Evolutionary conservation across 2,329 filamentous ascomycete genomes (phyloP), one percentile per base, ranked within the genome.

Genomic region (Claviceps lovelessii): DNA sequence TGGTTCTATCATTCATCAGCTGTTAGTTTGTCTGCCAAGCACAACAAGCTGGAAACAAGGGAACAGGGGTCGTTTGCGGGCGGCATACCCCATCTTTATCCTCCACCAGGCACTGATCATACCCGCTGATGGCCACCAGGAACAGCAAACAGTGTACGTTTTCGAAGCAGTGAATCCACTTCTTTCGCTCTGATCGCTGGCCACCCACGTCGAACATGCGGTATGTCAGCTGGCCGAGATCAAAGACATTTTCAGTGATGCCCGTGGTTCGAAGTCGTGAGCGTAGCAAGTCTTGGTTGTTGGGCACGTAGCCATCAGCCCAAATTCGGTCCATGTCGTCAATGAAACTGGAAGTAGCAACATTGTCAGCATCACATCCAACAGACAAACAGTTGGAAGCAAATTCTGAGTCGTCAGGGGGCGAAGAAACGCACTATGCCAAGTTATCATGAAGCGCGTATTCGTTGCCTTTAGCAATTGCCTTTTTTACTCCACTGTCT

Each of bases 121-220:
- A 97, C 57, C 91, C 91, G 60, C 90, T 95, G 62, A 97, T 90
- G 50, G 91, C 90, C 53, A 95, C 91, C 61, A 97, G 79, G 72
- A 97, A 97, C 45, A 97, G 76, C 54, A 97, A 77, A 61, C 88
- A 90, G 65, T 93, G 90, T 58, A 95, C 90, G 60, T 93, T 93
- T 68, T 95, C 90, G 67, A 95, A 95, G 76, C 90, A 95, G 76
- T 96, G 90, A 64, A 96, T 96, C 90, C 90, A 96, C 82, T 96
- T 96, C 86, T 96, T 96, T 69, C 90, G 85, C 74, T 96, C 90
- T 7, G 89, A 95, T 69, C 90, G 83, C 73, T 95, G 90, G 61
- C 90, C 91, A 79, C 90, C 90, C 49, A 96, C 90, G 66, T 96
- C 90, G 73, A 95, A 95, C 90, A 96, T 95, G 62, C 90, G 84